A percentile compares a stretch with the other conserved stretches of the same genome.
Conservation (phyloP, 495 filamentous ascomycete genomes). For the Xylaria bambusicola region DNA sequence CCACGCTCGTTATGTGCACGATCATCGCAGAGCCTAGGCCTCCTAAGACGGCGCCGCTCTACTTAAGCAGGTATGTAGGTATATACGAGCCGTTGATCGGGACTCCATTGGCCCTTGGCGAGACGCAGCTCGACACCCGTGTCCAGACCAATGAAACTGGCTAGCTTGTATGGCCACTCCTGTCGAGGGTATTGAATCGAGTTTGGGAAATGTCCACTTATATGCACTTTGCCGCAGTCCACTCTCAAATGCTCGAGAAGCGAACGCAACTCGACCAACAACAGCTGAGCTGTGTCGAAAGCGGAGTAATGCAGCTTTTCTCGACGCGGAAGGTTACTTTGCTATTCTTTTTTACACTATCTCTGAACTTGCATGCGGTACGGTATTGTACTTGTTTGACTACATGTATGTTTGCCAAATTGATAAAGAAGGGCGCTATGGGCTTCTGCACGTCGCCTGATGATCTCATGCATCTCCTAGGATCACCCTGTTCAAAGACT, state of each 20-base stretch:
- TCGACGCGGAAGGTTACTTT: not conserved
- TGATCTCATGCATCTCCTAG: slow-evolving; percentile 5
- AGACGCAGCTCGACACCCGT: not conserved
- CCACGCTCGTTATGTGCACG: not conserved
- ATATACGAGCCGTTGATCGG: not conserved
- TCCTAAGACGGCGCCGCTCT: too few species aligned
- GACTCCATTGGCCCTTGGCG: not conserved
- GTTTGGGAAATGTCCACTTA: too few species aligned
- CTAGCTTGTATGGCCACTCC: not conserved
- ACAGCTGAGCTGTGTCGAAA: not conserved
- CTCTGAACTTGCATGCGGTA: too few species aligned
- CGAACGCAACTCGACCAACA: too few species aligned
- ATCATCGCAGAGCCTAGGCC: not conserved
- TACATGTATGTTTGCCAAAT: too few species aligned
- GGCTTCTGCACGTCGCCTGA: slow-evolving; percentile 5
- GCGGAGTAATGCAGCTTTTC: not conserved
- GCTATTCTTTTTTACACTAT: too few species aligned
- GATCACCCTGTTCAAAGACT: not conserved
- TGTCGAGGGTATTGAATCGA: too few species aligned
- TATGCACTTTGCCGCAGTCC: slow-evolving; percentile 1
- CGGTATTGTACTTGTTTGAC: too few species aligned
- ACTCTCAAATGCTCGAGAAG: too few species aligned
- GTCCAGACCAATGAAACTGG: not conserved
- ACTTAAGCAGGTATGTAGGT: not conserved
- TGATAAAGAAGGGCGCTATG: slow-evolving; percentile 3